Evolutionary conservation across 2,329 filamentous ascomycete species (phyloP).

Genomic region (Microcyclospora tardicrescens): DNA sequence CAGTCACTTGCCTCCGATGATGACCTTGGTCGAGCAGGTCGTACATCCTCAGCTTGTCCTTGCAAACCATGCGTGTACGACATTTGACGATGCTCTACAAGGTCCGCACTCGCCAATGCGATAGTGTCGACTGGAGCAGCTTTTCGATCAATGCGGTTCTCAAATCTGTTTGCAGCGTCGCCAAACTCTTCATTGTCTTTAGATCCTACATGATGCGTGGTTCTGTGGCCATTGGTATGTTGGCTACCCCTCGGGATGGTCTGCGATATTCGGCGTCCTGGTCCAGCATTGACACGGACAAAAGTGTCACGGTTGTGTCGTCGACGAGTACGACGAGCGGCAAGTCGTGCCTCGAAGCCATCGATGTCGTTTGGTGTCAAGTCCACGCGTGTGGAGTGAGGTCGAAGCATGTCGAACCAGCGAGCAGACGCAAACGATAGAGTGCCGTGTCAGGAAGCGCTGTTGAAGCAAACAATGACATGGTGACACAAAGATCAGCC

Average conservation of each 20-base stretch:
- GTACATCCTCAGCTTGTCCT: too few relatives aligned
- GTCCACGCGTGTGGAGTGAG: too few relatives aligned
- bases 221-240: neutral
- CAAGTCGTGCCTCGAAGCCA: constrained; percentile 13
- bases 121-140: too few relatives aligned
- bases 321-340: constrained; percentile 8
- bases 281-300: constrained; percentile 11
- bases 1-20: neutral
- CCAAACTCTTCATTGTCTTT: neutral
- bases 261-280: constrained; percentile 5
- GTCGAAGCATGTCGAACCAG: too few relatives aligned
- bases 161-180: neutral
- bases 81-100: neutral
- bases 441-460: too few relatives aligned
- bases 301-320: constrained; percentile 2
- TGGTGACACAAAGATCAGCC: too few relatives aligned
- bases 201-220: neutral
- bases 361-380: constrained; percentile 10
- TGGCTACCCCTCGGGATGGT: constrained; percentile 11
- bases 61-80: too few relatives aligned
- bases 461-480: too few relatives aligned
- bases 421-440: too few relatives aligned
- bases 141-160: too few relatives aligned
- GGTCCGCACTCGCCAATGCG: neutral
- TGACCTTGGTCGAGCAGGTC: too few relatives aligned